Evolutionary conservation across 2,329 filamentous ascomycete species (phyloP).

Genomic region (Diplodia mutila): DNA sequence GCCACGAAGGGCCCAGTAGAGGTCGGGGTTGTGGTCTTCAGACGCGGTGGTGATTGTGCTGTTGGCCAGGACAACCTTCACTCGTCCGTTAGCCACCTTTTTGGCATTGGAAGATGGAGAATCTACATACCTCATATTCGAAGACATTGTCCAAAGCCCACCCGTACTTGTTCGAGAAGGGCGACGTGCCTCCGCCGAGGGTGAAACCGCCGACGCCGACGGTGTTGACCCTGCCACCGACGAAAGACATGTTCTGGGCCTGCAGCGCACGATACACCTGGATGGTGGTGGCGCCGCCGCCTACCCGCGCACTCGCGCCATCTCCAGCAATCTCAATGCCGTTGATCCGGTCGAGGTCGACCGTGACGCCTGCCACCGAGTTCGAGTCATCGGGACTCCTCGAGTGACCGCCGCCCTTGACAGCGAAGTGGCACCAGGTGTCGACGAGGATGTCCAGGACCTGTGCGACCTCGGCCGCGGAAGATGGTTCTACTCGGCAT

Average conservation of each 20-base stretch:
- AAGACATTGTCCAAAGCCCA: background rate
- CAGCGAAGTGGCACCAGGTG: background rate
- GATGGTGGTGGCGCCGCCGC: constrained; percentile 36
- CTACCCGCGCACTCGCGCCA: constrained; percentile 34
- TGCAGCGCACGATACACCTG: constrained; percentile 28
- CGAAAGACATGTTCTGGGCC: constrained; percentile 11
- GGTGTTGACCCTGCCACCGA: constrained; percentile 25
- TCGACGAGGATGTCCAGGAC: background rate
- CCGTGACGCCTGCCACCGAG: constrained; percentile 37
- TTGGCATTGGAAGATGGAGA: background rate
- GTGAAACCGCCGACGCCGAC: constrained; percentile 28
- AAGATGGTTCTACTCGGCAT: background rate
- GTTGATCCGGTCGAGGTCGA: constrained; percentile 36
- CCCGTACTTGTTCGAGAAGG: constrained; percentile 15
- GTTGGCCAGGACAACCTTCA: background rate
- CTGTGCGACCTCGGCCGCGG: background rate
- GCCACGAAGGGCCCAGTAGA: constrained; percentile 45
- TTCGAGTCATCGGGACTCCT: background rate
- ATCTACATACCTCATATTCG: background rate
- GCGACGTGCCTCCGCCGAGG: constrained; percentile 26
- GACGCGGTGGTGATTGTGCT: background rate
- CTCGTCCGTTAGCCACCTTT: background rate
- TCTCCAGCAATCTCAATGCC: constrained; percentile 34
- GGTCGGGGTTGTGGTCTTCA: constrained; percentile 28
- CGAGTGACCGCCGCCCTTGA: background rate